Conservation (phyloP, 2,329 filamentous ascomycete species). For the Fusarium devonianum region DNA sequence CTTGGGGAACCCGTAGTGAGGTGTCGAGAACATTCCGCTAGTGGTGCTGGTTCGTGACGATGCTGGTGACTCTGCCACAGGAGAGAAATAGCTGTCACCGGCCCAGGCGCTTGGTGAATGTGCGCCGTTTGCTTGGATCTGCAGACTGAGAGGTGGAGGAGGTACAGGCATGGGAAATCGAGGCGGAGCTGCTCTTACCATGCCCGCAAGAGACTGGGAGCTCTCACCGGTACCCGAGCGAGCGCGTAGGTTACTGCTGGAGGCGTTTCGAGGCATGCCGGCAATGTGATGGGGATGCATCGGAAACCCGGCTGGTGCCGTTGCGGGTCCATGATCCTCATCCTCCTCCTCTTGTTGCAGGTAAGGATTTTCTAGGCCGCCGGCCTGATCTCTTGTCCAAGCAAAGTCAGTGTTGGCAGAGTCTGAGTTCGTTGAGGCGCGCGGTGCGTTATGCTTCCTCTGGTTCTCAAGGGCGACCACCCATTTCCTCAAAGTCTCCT, state of each 20-base stretch:
- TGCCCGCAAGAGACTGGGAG: slow-evolving; percentile 62
- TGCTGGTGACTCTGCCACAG: slow-evolving; percentile 78
- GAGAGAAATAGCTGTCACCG: slow-evolving; percentile 94
- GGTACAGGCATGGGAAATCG: slow-evolving; percentile 73
- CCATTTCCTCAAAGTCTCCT: slow-evolving; percentile 95
- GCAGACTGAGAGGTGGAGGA: slow-evolving; percentile 70
- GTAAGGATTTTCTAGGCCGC: slow-evolving; percentile 82
- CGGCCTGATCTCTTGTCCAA: slow-evolving; percentile 75
- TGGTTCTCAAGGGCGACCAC: slow-evolving; percentile 79
- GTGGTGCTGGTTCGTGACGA: slow-evolving; percentile 78
- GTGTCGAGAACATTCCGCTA: slow-evolving; percentile 71
- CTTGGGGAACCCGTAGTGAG: slow-evolving; percentile 75
- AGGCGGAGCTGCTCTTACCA: slow-evolving; percentile 69
- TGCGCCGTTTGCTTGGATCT: slow-evolving; percentile 59
- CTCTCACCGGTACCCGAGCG: slow-evolving; percentile 80
- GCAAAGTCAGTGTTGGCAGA: slow-evolving; percentile 74
- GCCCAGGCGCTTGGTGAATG: slow-evolving; percentile 68
- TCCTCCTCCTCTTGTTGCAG: slow-evolving; percentile 66
- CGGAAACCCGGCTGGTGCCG: slow-evolving; percentile 48
- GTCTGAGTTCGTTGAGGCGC: slow-evolving; percentile 57
- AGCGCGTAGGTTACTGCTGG: slow-evolving; percentile 76
- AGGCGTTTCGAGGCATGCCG: slow-evolving; percentile 56
- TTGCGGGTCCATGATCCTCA: slow-evolving; percentile 56
- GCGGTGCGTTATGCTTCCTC: slow-evolving; percentile 66
- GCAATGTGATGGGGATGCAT: slow-evolving; percentile 40